Conservation (phyloP, 1,139 yeast genomes). For the Wickerhamiella pararugosa region DNA sequence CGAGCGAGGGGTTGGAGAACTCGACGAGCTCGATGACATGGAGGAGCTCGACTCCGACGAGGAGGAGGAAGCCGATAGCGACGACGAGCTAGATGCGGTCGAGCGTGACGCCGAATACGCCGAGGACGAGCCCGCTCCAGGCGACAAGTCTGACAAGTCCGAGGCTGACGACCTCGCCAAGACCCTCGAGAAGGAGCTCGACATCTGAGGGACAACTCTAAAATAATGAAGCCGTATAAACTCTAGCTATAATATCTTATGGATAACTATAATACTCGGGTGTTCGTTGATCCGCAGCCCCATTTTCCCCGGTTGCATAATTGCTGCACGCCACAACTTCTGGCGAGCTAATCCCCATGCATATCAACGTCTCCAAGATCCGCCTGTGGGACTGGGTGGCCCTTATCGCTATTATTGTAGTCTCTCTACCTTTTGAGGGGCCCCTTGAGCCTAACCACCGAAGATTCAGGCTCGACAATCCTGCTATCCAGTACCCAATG, state of each 20-base stretch:
- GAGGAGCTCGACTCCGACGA: constrained; percentile 83
- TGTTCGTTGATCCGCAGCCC: too few species aligned
- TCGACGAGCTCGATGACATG: constrained; percentile 86
- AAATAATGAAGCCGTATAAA: too few species aligned
- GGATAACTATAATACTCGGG: too few species aligned
- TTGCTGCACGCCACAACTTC: too few species aligned
- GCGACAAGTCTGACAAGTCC: constrained; percentile 22
- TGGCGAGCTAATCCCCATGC: too few species aligned
- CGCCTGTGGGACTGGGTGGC: constrained; percentile 8
- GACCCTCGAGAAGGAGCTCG: constrained; percentile 33
- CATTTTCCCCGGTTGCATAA: too few species aligned
- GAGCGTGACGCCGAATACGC: constrained; percentile 47
- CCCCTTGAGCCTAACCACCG: constrained; percentile 13
- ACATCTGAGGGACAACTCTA: too few species aligned
- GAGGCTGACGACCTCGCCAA: constrained; percentile 47
- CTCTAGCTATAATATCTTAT: too few species aligned
- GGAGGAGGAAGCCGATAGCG: constrained; percentile 56
- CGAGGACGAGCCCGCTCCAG: constrained; percentile 25
- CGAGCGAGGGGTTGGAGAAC: constrained; percentile 60
- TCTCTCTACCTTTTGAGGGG: constrained; percentile 13
- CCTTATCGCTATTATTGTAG: constrained; percentile 5
- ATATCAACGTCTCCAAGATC: not conserved
- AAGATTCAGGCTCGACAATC: constrained; percentile 19
- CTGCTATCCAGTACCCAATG: constrained; percentile 37
- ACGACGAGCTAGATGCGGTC: constrained; percentile 38